Evolutionary conservation across 2,329 filamentous ascomycete genomes (phyloP), one percentile per base, ranked within the genome.

Genomic region (Rhexocercosporidium sp.): DNA sequence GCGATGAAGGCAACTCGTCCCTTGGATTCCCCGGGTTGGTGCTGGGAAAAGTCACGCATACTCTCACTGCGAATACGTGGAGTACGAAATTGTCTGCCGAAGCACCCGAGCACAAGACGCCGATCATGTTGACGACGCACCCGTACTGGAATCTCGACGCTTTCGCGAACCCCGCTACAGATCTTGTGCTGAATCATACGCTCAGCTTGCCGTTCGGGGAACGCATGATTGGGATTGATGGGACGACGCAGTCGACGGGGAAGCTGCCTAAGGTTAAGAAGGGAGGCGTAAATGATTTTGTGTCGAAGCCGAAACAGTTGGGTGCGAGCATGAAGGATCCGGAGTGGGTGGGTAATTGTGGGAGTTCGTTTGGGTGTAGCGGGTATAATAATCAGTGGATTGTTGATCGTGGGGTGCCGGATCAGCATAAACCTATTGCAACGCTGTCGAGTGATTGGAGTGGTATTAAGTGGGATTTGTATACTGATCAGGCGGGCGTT

Each of bases 401-500:
- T 57, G 80, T 84, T 41, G 82, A 84, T 7, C 56, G 69, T 6
- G 27, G 25, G 12, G 76, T 78, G 37, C 78, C 78, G 37, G 79
- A 80, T 9, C 70, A 75, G 22, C 75, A 78, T 27, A 80, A 79
- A 34, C 79, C 78, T 2, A 81, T 84, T 6, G 88, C 93, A 0
- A 87, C 85, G 3, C 81, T 97, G 31, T 88, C 87, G 1, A 92
- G 90, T 53, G 83, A 85, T 9, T 93, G 87, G 85, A 93, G 91
- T 0, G 94, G 94, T 60, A 97, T 97, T 77, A 88, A 88, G 76
- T 78, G 97, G 67, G 92, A 96, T 69, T 83, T 97, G 72, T 92
- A 85, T 78, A 88, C 89, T 8, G 92, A 97, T 81, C 94, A 97
- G 81, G 88, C 91, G n/a, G 93, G 92, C 8, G 88, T 96, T 79